A percentile compares a stretch with the other conserved stretches of the same genome.
These are phyloP conservation scores for Xylaria nigripes DNA, from an alignment of 495 filamentous ascomycete species.

Conservation along the genomic window DNA sequence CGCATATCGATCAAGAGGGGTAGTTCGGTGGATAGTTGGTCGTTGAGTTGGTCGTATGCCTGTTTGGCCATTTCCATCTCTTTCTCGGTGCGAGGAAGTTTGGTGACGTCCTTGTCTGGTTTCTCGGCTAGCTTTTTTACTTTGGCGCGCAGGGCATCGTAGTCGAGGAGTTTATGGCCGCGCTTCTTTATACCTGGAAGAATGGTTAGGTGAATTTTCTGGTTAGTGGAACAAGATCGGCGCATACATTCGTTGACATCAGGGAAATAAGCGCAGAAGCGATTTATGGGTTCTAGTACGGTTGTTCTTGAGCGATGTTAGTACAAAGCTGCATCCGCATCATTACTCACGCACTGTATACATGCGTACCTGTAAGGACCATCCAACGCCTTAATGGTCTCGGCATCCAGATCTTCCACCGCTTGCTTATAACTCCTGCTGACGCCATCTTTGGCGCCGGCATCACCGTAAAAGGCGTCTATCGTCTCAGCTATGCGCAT, in stretches of 20 bases:
- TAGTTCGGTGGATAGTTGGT: slow-evolving; percentile 84
- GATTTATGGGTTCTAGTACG: slow-evolving; percentile 86
- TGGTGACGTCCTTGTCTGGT: slow-evolving; percentile 94
- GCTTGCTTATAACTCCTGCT: slow-evolving; percentile 95
- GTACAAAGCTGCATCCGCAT: neutral
- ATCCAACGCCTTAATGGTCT: slow-evolving; percentile 96
- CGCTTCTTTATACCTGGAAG: slow-evolving; percentile 84
- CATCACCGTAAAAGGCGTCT: slow-evolving; percentile 97
- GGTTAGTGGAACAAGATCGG: neutral
- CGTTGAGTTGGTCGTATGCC: slow-evolving; percentile 91
- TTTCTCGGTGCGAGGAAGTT: slow-evolving; percentile 88
- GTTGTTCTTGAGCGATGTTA: slow-evolving; percentile 53
- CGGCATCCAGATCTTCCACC: slow-evolving; percentile 92
- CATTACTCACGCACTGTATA: slow-evolving; percentile 1
- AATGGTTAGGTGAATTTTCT: slow-evolving; percentile 4
- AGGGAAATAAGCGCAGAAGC: slow-evolving; percentile 97
- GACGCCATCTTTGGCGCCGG: slow-evolving; percentile 88
- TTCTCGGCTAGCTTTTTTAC: slow-evolving; percentile 97
- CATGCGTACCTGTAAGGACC: slow-evolving; percentile 77
- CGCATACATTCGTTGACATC: slow-evolving; percentile 93
- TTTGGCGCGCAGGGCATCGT: slow-evolving; percentile 88
- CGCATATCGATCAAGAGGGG: slow-evolving; percentile 97
- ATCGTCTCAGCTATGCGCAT: slow-evolving; percentile 99
- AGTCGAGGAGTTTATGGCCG: slow-evolving; percentile 94
- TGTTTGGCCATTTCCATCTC: slow-evolving; percentile 88